Evolutionary conservation across 768 basidiomycete genomes (phyloP).

Genomic region (Russula sp.): DNA sequence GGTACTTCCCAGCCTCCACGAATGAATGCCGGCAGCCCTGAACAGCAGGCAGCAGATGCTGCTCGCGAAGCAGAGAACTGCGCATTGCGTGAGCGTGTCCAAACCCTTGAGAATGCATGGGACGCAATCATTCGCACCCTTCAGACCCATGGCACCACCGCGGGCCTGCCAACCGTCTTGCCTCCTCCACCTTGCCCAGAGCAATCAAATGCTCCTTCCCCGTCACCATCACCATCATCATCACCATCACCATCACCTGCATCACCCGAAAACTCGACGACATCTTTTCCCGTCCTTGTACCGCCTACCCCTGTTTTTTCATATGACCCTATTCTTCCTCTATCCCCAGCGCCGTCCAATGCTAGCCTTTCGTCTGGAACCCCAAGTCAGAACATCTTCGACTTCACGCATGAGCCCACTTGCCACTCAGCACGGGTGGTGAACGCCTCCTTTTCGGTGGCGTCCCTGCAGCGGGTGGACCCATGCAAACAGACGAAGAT

Average conservation of each 20-base stretch:
- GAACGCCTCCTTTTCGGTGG: slow-evolving; percentile 63
- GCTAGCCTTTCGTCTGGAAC: slow-evolving; percentile 33
- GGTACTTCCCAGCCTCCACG: slow-evolving; percentile 40
- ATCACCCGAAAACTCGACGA: slow-evolving; percentile 37
- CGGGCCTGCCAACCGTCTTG: slow-evolving; percentile 41
- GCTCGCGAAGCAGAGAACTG: slow-evolving; percentile 64
- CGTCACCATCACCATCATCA: slow-evolving; percentile 27
- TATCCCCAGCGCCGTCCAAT: slow-evolving; percentile 38
- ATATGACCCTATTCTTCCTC: slow-evolving; percentile 37
- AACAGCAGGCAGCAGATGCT: slow-evolving; percentile 41
- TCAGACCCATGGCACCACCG: slow-evolving; percentile 61
- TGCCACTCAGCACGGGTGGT: slow-evolving; percentile 99
- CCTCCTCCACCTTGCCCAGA: slow-evolving; percentile 24
- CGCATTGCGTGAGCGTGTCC: slow-evolving; percentile 71
- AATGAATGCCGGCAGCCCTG: slow-evolving; percentile 33
- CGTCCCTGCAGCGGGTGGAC: slow-evolving; percentile 95
- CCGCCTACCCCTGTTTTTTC: slow-evolving; percentile 39
- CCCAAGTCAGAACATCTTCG: slow-evolving; percentile 37
- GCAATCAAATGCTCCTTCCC: slow-evolving; percentile 21
- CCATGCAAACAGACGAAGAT: slow-evolving; percentile 35
- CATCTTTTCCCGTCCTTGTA: slow-evolving; percentile 36
- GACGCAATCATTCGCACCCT: slow-evolving; percentile 76
- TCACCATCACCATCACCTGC: slow-evolving; percentile 33
- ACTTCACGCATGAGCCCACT: slow-evolving; percentile 60
- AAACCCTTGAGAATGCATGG: slow-evolving; percentile 77